Percentiles rank a stretch among this genome's conserved stretches.
These are phyloP conservation scores for Kluyveromyces wickerhamii DNA, from an alignment of 805 yeast species.

Conservation along the genomic window DNA sequence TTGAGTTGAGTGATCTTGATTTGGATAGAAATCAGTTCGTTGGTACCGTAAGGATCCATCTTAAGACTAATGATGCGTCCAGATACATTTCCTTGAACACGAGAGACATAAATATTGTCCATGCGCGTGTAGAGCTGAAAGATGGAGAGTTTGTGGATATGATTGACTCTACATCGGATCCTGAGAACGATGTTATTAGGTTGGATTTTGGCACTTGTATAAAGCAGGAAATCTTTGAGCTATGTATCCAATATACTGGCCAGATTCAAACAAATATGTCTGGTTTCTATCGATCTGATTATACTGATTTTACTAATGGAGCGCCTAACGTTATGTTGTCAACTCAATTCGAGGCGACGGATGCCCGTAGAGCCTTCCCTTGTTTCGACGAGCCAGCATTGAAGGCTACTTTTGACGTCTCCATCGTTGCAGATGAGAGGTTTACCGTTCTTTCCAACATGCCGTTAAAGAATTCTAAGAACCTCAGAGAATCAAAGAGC, in stretches of 20 bases:
- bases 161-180: conserved; percentile 19
- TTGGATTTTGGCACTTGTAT: conserved; percentile 37
- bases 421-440: conserved; percentile 43
- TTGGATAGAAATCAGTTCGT: conserved; percentile 36
- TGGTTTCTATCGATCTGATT: conserved; percentile 63
- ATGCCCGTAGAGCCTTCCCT: conserved; percentile 72
- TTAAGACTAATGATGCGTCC: conserved; percentile 38
- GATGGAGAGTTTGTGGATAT: conserved; percentile 9
- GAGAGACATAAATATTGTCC: conserved; percentile 34
- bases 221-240: conserved; percentile 33
- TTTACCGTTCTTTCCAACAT: conserved; percentile 60
- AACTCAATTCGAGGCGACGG: conserved; percentile 59
- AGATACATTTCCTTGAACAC: conserved; percentile 41
- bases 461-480: conserved; percentile 42
- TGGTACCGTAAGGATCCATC: conserved; percentile 42
- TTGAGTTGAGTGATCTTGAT: conserved; percentile 45
- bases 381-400: conserved; percentile 66
- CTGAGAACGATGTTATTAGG: conserved; percentile 44
- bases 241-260: conserved; percentile 48
- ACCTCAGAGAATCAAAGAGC: conserved; percentile 30
- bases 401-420: conserved; percentile 57
- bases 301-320: conserved; percentile 37
- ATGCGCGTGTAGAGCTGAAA: conserved; percentile 22
- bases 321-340: conserved; percentile 23
- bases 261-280: conserved; percentile 60